These are phyloP conservation scores for Dispira parvispora DNA, from an alignment of 192 early-diverging fungal genomes.

Conservation along the genomic window DNA sequence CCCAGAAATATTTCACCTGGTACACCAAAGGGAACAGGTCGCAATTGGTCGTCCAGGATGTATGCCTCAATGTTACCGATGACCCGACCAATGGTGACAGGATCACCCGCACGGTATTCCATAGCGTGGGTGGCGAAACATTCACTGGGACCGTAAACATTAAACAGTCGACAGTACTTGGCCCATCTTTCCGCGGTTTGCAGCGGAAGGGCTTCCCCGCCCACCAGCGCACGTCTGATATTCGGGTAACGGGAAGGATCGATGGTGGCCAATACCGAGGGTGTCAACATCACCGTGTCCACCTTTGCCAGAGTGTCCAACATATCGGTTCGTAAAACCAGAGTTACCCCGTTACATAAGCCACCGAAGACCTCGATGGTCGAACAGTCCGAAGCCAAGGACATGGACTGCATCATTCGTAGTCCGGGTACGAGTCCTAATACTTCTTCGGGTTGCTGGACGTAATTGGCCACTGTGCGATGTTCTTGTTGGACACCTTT, in stretches of 20 bases:
- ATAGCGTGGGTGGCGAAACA: not conserved
- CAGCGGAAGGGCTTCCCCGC: not conserved
- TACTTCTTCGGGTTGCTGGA: not conserved
- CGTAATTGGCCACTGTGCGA: not conserved
- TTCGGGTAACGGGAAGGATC: not conserved
- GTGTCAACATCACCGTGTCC: not conserved
- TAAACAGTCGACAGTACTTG: not conserved
- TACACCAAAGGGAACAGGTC: constrained; percentile 17
- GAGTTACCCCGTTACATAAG: constrained; percentile 1
- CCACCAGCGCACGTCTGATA: not conserved
- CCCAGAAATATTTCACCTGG: constrained; percentile 22
- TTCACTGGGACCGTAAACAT: constrained; percentile 8
- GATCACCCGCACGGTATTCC: not conserved
- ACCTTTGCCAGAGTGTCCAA: not conserved
- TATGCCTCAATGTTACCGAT: constrained; percentile 6
- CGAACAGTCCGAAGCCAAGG: not conserved
- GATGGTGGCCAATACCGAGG: not conserved
- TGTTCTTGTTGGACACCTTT: not conserved
- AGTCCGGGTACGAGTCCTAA: not conserved
- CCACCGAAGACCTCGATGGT: not conserved
- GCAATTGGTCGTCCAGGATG: constrained; percentile 10
- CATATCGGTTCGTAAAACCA: not conserved
- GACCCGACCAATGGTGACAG: not conserved
- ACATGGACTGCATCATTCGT: constrained; percentile 3
- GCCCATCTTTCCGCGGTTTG: not conserved